These are phyloP conservation scores for Beauveria australis DNA, from an alignment of 2,329 filamentous ascomycete species.

Conservation along the genomic window DNA sequence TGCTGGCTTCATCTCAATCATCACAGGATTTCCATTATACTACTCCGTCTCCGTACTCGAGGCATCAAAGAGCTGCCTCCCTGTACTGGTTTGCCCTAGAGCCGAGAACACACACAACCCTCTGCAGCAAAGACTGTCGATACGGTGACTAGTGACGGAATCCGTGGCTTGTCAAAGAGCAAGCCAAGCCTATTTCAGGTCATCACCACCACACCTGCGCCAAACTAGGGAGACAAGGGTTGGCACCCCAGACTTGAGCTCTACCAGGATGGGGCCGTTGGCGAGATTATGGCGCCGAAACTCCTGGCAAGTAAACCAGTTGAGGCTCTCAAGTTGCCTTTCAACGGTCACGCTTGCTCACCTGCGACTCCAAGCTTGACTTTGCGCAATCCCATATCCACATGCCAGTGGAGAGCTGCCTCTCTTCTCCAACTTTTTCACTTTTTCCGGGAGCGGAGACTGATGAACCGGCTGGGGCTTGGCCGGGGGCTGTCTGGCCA, in stretches of 20 bases:
- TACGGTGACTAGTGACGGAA: background rate
- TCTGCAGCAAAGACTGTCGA: background rate
- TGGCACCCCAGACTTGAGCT: constrained; percentile 2
- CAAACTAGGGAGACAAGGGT: background rate
- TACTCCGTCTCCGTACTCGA: too few relatives aligned
- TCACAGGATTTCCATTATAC: too few relatives aligned
- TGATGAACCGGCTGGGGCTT: background rate
- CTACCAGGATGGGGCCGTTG: constrained; percentile 2
- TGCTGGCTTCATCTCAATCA: too few relatives aligned
- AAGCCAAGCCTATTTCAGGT: background rate
- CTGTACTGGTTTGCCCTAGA: too few relatives aligned
- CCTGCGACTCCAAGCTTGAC: too few relatives aligned
- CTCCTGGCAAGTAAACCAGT: constrained; percentile 6
- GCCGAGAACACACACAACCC: background rate
- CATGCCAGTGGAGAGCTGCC: background rate
- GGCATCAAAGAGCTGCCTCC: too few relatives aligned
- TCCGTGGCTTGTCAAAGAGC: background rate
- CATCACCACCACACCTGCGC: background rate
- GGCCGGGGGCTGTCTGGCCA: background rate
- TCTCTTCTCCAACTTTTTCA: background rate
- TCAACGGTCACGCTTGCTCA: too few relatives aligned
- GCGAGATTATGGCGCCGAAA: constrained; percentile 7
- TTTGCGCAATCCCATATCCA: background rate
- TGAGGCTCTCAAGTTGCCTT: background rate
- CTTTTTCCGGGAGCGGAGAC: background rate